phyloP scores from a whole-genome alignment of 176 grass and related monocot species.

The Rhynchospora tenuis region DNA sequence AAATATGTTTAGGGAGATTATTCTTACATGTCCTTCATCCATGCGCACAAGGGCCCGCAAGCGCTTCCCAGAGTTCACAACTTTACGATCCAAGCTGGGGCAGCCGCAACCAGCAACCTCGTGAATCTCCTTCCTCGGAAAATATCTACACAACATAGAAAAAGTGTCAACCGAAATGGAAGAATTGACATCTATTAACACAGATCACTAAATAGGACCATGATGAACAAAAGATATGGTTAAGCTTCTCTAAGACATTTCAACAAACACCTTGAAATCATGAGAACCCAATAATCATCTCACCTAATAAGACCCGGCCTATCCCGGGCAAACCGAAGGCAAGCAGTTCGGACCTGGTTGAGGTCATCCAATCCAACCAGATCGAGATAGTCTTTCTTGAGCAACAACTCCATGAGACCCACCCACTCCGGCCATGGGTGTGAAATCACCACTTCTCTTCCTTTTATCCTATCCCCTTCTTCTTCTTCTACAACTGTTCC shows the following conservation, averaged over 20 bases:
- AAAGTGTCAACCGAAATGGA: not conserved
- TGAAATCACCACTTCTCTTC: slow-evolving; percentile 44
- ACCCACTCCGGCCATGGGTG: slow-evolving; percentile 72
- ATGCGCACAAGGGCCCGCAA: slow-evolving; percentile 69
- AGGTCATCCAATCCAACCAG: slow-evolving; percentile 44
- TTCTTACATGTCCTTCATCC: slow-evolving; percentile 77
- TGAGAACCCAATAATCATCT: slow-evolving; percentile 2
- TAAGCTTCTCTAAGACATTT: not conserved
- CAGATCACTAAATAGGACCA: not conserved
- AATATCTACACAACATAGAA: slow-evolving; percentile 50
- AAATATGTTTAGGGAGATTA: not conserved
- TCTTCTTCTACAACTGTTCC: slow-evolving; percentile 5
- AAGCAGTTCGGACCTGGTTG: slow-evolving; percentile 60
- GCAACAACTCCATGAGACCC: slow-evolving; percentile 55
- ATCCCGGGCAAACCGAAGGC: slow-evolving; percentile 63
- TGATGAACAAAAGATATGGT: not conserved
- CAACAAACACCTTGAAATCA: slow-evolving; percentile 37
- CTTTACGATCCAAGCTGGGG: slow-evolving; percentile 74
- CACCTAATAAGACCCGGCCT: slow-evolving; percentile 57
- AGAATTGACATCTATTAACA: not conserved
- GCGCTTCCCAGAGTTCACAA: slow-evolving; percentile 81
- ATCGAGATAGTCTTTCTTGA: slow-evolving; percentile 49
- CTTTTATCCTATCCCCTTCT: not conserved
- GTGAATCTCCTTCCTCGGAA: slow-evolving; percentile 70
- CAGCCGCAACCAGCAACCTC: slow-evolving; percentile 48